Percentiles rank a stretch among this genome's conserved stretches.
Conservation (phyloP, 768 basidiomycete species). For the Leccinum ochraceum region DNA sequence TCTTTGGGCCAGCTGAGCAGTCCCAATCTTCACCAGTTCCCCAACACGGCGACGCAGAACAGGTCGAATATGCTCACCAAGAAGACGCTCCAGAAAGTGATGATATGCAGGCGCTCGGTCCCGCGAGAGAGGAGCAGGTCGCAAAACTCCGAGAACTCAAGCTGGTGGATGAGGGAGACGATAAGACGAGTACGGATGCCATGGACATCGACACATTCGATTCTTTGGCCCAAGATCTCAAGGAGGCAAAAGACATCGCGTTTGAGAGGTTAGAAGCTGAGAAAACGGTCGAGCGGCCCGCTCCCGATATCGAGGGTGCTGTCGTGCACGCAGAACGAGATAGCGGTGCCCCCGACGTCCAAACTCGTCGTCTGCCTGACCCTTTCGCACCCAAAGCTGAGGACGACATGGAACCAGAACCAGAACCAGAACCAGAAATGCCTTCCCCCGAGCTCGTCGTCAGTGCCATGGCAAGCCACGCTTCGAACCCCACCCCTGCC, state of each 20-base stretch:
- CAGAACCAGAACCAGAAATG: constrained; percentile 6
- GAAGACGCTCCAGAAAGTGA: constrained; percentile 64
- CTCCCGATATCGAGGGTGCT: constrained; percentile 46
- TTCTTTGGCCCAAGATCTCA: constrained; percentile 21
- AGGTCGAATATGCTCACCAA: constrained; percentile 70
- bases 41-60: constrained; percentile 42
- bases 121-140: constrained; percentile 80
- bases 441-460: constrained; percentile 25
- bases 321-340: constrained; percentile 38
- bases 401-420: constrained; percentile 21
- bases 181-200: constrained; percentile 38
- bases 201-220: constrained; percentile 51
- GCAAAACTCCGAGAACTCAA: constrained; percentile 82
- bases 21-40: constrained; percentile 34
- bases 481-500: constrained; percentile 22
- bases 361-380: constrained; percentile 24
- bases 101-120: constrained; percentile 87
- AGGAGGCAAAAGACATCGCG: constrained; percentile 25
- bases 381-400: constrained; percentile 33
- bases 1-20: constrained; percentile 50
- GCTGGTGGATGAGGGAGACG: constrained; percentile 61
- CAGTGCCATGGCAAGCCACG: constrained; percentile 19
- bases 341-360: constrained; percentile 1
- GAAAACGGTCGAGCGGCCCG: constrained; percentile 27
- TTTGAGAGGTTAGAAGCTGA: constrained; percentile 31